Percentiles rank a stretch among this genome's conserved stretches.
phyloP scores from a whole-genome alignment of 192 early-diverging fungal species.

The Coemansia sp. region DNA sequence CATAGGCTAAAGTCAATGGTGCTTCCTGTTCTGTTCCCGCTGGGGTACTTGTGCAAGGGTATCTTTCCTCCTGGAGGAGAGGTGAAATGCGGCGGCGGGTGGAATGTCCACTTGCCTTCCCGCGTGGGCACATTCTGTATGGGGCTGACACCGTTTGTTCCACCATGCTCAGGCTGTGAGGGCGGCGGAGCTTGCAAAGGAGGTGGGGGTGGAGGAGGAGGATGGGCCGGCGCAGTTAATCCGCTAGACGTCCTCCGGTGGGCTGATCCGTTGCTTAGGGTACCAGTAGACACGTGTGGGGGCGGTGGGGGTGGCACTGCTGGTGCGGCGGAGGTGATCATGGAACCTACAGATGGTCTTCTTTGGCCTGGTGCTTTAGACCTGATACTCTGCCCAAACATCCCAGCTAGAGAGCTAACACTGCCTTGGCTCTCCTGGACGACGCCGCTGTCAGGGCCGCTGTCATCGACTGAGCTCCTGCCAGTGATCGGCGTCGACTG shows the following conservation, averaged over 20 bases:
- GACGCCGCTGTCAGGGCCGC: constrained; percentile 24
- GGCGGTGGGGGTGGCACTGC: constrained; percentile 20
- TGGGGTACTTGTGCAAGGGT: constrained; percentile 38
- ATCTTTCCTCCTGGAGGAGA: constrained; percentile 24
- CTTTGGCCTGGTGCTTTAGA: constrained; percentile 20
- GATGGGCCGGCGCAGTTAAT: constrained; percentile 23
- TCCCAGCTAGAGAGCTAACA: constrained; percentile 52
- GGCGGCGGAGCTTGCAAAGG: constrained; percentile 1
- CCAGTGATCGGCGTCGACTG: constrained; percentile 11
- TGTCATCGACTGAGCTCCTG: constrained; percentile 29
- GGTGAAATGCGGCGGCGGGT: constrained; percentile 32
- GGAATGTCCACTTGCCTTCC: constrained; percentile 55
- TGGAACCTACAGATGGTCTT: background rate
- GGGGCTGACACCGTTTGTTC: background rate
- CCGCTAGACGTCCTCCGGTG: constrained; percentile 30
- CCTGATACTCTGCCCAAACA: constrained; percentile 47
- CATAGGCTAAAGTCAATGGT: constrained; percentile 30
- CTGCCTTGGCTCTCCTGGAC: constrained; percentile 54
- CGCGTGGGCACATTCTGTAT: constrained; percentile 30
- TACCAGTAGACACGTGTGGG: background rate
- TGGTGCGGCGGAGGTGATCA: constrained; percentile 12
- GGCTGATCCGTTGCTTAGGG: background rate
- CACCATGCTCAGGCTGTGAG: constrained; percentile 5
- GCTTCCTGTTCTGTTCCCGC: constrained; percentile 42
- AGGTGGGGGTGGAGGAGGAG: constrained; percentile 40